Evolutionary conservation across 805 yeast species (phyloP).

Genomic region (Saturnispora ahearnii): DNA sequence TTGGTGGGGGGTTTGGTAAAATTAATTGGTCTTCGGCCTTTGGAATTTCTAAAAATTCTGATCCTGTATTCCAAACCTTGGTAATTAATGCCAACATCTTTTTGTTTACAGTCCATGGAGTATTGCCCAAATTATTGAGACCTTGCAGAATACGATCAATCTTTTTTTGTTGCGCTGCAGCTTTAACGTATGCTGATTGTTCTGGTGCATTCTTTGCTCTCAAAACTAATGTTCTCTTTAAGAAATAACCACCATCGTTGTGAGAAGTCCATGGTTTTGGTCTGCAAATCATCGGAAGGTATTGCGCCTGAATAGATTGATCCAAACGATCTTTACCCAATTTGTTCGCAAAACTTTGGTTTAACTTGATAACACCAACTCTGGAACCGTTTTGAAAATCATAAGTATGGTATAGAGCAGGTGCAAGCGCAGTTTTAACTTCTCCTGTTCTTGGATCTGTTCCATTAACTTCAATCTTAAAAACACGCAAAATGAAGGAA

Average conservation of each 20-base stretch:
- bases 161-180: conserved; percentile 64
- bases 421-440: conserved; percentile 61
- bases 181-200: conserved; percentile 78
- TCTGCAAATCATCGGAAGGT: conserved; percentile 82
- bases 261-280: conserved; percentile 85
- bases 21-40: conserved; percentile 34
- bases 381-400: conserved; percentile 72
- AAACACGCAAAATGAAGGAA: conserved; percentile 68
- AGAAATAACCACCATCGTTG: conserved; percentile 79
- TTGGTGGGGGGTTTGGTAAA: conserved; percentile 48
- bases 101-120: conserved; percentile 89
- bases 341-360: conserved; percentile 55
- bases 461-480: conserved; percentile 72
- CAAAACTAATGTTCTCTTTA: conserved; percentile 53
- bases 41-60: conserved; percentile 66
- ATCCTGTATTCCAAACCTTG: conserved; percentile 81
- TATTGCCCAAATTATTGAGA: conserved; percentile 72
- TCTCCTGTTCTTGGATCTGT: conserved; percentile 71
- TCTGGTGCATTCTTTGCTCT: conserved; percentile 82
- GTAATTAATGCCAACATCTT: conserved; percentile 59
- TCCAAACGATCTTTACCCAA: conserved; percentile 57
- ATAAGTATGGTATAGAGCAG: conserved; percentile 86
- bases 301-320: conserved; percentile 68
- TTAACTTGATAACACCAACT: conserved; percentile 73
- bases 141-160: conserved; percentile 68